Evolutionary conservation across 2,329 filamentous ascomycete species (phyloP), one percentile per base, ranked within the genome.

Genomic region (Arthrobotrys conoides): DNA sequence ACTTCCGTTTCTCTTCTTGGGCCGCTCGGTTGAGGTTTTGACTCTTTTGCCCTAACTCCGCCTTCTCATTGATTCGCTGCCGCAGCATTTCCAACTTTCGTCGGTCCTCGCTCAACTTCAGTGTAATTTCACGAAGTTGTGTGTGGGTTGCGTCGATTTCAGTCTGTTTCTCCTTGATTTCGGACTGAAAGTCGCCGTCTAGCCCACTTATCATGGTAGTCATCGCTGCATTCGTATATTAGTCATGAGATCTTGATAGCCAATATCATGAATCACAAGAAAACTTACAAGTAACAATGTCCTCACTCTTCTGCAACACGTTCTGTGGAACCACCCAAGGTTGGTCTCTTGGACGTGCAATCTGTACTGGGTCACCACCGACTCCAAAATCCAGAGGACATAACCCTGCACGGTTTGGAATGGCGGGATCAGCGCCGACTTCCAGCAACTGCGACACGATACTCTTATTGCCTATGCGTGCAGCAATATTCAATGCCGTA

Each of bases 401-500:
- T 12, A 98, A 87, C 20, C 95, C 94, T 53, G 94, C 94, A 61
- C 94, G 90, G 82, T 99, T 99, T 5, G 93, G 89, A 82, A 98
- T 94, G 67, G 91, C 90, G n/a, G 94, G 92, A 84, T 98, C 94
- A 0, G 96, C 96, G 71, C 95, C 94, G 51, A 99, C 94, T 85
- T 99, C 96, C 10, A 98, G 87, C 36, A 99, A 87, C 83, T 99
- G 96, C n/a, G 94, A 95, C 73, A 98, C 97, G 82, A 99, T 97
- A 82, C 93, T 96, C 70, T 92, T 89, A 83, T 97, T 98, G 22
- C 94, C 93, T 81, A 97, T 97, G 79, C 96, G 89, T 0, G 96
- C 94, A 1, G 95, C 96, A 80, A 98, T 91, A 81, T 97, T 97
- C 20, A 99, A 87, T 0, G 96, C 96, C 0, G 96, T 99, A 83